A percentile compares a stretch with the other conserved stretches of the same genome.
These are phyloP conservation scores for Batkoa obscura DNA, from an alignment of 371 early-diverging fungal genomes.

Conservation along the genomic window DNA sequence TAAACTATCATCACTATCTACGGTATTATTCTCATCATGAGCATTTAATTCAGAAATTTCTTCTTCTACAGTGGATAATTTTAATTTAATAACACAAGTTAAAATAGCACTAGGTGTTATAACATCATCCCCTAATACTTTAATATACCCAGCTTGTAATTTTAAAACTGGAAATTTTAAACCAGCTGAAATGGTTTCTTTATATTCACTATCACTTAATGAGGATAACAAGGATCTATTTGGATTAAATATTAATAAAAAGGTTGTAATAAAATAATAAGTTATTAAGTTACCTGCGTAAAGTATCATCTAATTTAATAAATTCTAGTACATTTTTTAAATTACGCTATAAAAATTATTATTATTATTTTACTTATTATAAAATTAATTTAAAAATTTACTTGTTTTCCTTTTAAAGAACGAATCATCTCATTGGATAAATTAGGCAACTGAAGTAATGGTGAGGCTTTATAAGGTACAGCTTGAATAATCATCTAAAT, in stretches of 20 bases:
- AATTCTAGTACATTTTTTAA: slow-evolving; percentile 30
- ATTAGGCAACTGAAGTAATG: slow-evolving; percentile 70
- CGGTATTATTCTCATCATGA: slow-evolving; percentile 1
- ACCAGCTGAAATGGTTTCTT: slow-evolving; percentile 49
- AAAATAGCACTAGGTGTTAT: slow-evolving; percentile 63
- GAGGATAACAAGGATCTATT: slow-evolving; percentile 29
- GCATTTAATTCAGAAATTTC: slow-evolving; percentile 11
- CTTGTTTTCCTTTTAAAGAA: slow-evolving; percentile 8
- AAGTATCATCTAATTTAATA: slow-evolving; percentile 29
- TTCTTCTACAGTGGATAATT: slow-evolving; percentile 11
- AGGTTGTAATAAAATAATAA: slow-evolving; percentile 6
- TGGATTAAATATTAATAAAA: neutral
- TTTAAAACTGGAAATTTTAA: slow-evolving; percentile 36
- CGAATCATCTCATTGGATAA: slow-evolving; percentile 22
- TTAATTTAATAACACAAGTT: slow-evolving; percentile 45
- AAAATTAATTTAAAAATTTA: neutral
- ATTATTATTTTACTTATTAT: neutral
- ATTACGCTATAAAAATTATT: slow-evolving; percentile 10
- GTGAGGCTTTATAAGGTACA: slow-evolving; percentile 42
- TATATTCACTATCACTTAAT: slow-evolving; percentile 30
- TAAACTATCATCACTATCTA: neutral
- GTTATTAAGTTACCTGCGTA: slow-evolving; percentile 15
- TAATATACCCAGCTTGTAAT: neutral
- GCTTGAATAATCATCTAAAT: slow-evolving; percentile 60
- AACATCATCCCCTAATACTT: slow-evolving; percentile 53